Base-by-base conservation (phyloP, 306 rosid genomes). In the Cajanus cajan region DNA sequence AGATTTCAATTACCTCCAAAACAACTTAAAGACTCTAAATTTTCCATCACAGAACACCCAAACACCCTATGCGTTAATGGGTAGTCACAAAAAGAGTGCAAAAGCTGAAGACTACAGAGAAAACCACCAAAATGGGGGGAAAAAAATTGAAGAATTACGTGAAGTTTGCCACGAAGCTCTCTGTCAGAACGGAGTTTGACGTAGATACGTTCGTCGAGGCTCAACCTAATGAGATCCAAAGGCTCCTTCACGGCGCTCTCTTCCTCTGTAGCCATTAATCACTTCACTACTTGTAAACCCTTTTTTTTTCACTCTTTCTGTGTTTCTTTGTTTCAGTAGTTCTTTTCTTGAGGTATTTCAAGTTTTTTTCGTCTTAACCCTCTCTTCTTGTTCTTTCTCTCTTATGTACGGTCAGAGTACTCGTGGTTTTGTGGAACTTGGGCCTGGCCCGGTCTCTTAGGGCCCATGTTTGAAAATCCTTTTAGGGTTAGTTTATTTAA, bases 221-320 rank as follows among this genome's bases (percentile, higher is more conserved):
- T 96, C 59, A 96, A 95, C 73, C 99, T 84, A 1, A 96, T 93
- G 57, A 96, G 97, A 96, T 96, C 98, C 94, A 96, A 87, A 5
- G 98, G 99, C 93, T 93, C 99, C 91, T 96, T 96, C 82, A 96
- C 99, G 2, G 98, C 94, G 70, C 98, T 96, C 39, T 96, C 98
- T 85, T 96, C 99, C 80, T 96, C 99, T 39, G 90, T 72, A 68
- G 98, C 86, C 97, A 93, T 92, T 62, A 7, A 7, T 68, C 16
- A 62, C 24, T 68, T 71, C 61, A 24, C 43, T 40, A 0, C 21
- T 43, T 12, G 2, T 47, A 8, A 5, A 16, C 48, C 37, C 68
- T n/a, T n/a, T n/a, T n/a, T n/a, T n/a, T n/a, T n/a, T n/a, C n/a
- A n/a, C n/a, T 34, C 28, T 7, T 54, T 13, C 21, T 14, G 39